Evolutionary conservation across 2,329 filamentous ascomycete genomes (phyloP).

Genomic region (Phialophora macrospora): DNA sequence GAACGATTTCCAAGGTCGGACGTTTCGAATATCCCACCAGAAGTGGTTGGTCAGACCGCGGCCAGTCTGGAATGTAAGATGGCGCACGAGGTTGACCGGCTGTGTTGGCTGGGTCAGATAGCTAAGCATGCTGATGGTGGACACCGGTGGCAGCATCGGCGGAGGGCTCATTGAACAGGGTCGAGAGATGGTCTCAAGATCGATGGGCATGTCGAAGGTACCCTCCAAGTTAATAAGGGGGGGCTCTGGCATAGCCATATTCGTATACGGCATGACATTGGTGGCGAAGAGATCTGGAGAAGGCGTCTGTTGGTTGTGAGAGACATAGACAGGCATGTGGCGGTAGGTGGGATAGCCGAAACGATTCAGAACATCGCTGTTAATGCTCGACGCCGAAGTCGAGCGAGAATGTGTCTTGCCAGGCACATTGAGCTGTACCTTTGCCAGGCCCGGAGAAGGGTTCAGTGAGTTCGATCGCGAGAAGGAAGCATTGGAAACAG

Average conservation of each 20-base stretch:
- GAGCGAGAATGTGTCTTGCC: constrained; percentile 59
- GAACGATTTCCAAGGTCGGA: constrained; percentile 83
- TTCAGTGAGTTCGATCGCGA: constrained; percentile 38
- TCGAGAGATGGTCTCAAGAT: constrained; percentile 43
- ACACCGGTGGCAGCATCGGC: constrained; percentile 43
- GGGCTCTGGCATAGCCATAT: constrained; percentile 39
- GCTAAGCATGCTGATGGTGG: constrained; percentile 71
- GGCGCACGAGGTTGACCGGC: constrained; percentile 78
- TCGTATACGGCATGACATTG: constrained; percentile 37
- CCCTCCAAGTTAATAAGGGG: constrained; percentile 50
- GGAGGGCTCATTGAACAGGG: constrained; percentile 51
- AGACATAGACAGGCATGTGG: constrained; percentile 67
- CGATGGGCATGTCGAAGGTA: constrained; percentile 38
- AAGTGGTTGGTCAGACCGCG: constrained; percentile 77
- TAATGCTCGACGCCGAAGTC: constrained; percentile 70
- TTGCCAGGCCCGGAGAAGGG: constrained; percentile 34
- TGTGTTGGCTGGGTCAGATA: constrained; percentile 83
- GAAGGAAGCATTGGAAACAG: constrained; percentile 46
- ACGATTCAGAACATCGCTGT: constrained; percentile 67
- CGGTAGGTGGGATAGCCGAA: constrained; percentile 87
- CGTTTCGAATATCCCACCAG: constrained; percentile 94
- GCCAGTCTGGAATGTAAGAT: constrained; percentile 70
- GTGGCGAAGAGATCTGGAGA: constrained; percentile 42
- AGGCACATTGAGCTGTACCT: constrained; percentile 45
- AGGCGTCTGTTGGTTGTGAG: constrained; percentile 49